phyloP scores from a whole-genome alignment of 2,329 filamentous ascomycete genomes.

The Trichoderma breve region DNA sequence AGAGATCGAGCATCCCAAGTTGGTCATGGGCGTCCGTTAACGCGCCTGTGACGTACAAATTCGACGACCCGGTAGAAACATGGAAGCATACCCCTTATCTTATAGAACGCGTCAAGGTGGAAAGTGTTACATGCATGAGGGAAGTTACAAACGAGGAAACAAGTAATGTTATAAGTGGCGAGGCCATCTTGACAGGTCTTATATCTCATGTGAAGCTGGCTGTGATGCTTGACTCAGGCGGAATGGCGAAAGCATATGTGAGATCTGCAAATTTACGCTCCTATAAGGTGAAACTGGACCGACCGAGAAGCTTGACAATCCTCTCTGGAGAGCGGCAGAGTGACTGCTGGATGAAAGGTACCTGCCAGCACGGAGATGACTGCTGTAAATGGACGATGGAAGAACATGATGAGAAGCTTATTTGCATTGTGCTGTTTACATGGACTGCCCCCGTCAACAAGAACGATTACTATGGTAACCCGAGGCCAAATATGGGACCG shows the following conservation, averaged over 20 bases:
- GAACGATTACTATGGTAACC: too few species aligned
- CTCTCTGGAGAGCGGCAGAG: not conserved
- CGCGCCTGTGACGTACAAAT: not conserved
- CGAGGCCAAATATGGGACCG: not conserved
- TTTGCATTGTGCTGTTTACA: not conserved
- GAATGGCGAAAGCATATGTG: not conserved
- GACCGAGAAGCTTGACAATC: not conserved
- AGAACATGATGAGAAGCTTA: not conserved
- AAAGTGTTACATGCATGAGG: not conserved
- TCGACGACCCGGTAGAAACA: not conserved
- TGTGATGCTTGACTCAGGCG: too few species aligned
- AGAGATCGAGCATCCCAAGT: not conserved
- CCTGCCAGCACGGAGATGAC: not conserved
- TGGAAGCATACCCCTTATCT: not conserved
- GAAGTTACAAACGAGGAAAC: not conserved
- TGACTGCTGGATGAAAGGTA: not conserved
- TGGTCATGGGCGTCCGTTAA: not conserved
- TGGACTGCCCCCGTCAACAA: not conserved
- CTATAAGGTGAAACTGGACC: not conserved
- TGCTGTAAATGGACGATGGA: not conserved
- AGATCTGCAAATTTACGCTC: not conserved
- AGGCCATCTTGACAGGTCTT: not conserved
- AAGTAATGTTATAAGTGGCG: not conserved
- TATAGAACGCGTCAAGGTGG: not conserved
- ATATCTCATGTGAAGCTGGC: not conserved